Evolutionary conservation across 192 early-diverging fungal species (phyloP).

Genomic region (Backusella psychrophila): DNA sequence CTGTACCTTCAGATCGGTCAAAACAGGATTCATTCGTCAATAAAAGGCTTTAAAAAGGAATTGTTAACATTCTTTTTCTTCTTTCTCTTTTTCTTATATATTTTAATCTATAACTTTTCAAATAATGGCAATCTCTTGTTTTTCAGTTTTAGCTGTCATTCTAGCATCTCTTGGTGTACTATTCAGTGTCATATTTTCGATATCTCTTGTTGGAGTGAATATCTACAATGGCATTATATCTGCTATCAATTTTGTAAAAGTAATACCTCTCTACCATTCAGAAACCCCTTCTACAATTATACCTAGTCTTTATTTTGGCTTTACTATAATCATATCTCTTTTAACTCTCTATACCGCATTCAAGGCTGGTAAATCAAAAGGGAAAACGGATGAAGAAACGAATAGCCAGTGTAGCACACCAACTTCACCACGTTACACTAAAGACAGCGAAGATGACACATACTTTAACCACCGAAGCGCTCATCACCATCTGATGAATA

Average conservation of each 20-base stretch:
- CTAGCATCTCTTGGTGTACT: not conserved
- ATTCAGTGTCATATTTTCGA: not conserved
- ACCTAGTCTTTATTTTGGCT: not conserved
- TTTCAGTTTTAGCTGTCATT: constrained; percentile 1
- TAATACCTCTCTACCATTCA: not conserved
- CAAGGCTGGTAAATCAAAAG: not conserved
- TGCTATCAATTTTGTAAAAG: not conserved
- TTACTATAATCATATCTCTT: not conserved
- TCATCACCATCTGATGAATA: not conserved
- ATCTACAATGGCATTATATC: not conserved
- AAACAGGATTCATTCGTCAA: not conserved
- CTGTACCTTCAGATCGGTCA: not conserved
- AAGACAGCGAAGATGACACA: not conserved
- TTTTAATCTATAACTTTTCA: not conserved
- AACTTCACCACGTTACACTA: constrained; percentile 6
- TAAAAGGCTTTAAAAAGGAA: not conserved
- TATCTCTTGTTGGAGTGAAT: not conserved
- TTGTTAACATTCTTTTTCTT: not conserved
- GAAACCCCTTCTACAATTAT: not conserved
- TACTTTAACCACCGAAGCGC: not conserved
- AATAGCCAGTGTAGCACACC: not conserved
- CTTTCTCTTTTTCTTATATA: not conserved
- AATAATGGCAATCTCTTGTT: not conserved
- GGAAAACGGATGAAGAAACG: not conserved
- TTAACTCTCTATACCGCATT: not conserved